phyloP scores from a whole-genome alignment of 2,329 filamentous ascomycete species.

The Talaromyces amestolkiae region DNA sequence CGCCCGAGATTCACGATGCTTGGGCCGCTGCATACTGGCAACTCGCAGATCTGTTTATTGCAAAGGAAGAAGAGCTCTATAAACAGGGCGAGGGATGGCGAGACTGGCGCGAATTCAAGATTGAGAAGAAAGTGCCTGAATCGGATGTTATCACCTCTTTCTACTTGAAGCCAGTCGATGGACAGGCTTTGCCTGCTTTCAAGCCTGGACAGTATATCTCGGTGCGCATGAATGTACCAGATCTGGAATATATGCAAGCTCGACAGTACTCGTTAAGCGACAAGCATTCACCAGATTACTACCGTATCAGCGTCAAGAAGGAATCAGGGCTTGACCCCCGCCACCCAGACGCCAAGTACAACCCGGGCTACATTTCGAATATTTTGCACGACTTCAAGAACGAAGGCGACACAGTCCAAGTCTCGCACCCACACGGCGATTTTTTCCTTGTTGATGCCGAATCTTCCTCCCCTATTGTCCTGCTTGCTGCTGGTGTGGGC shows the following conservation, averaged over 20 bases:
- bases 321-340: slow-evolving; percentile 50
- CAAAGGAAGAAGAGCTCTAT: slow-evolving; percentile 63
- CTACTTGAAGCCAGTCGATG: slow-evolving; percentile 64
- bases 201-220: slow-evolving; percentile 72
- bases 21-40: slow-evolving; percentile 70
- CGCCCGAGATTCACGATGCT: slow-evolving; percentile 59
- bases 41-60: slow-evolving; percentile 70
- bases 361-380: slow-evolving; percentile 68
- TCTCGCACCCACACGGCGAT: slow-evolving; percentile 66
- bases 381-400: slow-evolving; percentile 62
- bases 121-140: slow-evolving; percentile 64
- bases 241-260: slow-evolving; percentile 62
- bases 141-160: slow-evolving; percentile 69
- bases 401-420: slow-evolving; percentile 61
- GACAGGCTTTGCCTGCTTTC: slow-evolving; percentile 59
- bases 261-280: slow-evolving; percentile 73
- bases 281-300: slow-evolving; percentile 58
- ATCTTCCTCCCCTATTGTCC: slow-evolving; percentile 52
- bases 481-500: slow-evolving; percentile 62
- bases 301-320: slow-evolving; percentile 70
- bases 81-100: slow-evolving; percentile 61
- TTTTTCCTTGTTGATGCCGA: slow-evolving; percentile 49
- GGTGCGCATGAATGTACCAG: slow-evolving; percentile 57
- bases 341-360: slow-evolving; percentile 46
- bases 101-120: slow-evolving; percentile 65